phyloP scores from a whole-genome alignment of 768 basidiomycete species.

The Kwoniella botswanensis region DNA sequence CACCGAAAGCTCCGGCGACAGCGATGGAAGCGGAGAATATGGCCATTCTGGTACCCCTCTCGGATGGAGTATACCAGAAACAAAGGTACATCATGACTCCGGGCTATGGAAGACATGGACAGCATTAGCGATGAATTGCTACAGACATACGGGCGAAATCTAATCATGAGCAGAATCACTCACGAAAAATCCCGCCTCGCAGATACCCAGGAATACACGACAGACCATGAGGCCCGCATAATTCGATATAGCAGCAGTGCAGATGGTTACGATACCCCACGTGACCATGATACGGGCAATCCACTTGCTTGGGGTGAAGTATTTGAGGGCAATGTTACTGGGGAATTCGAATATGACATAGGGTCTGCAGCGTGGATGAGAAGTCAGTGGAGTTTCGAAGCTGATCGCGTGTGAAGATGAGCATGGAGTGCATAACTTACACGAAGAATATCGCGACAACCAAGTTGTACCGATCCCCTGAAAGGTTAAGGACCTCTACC shows the following conservation, averaged over 20 bases:
- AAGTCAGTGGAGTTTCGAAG: neutral
- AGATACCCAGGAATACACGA: conserved; percentile 54
- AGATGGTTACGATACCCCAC: conserved; percentile 47
- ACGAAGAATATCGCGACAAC: conserved; percentile 47
- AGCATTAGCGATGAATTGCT: neutral
- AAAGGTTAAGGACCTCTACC: conserved; percentile 34
- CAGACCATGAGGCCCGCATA: conserved; percentile 52
- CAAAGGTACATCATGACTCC: conserved; percentile 44
- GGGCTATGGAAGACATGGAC: conserved; percentile 12
- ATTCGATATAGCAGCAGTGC: conserved; percentile 44
- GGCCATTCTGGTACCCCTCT: conserved; percentile 46
- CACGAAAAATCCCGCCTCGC: conserved; percentile 51
- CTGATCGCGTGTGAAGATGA: too few species aligned
- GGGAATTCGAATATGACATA: conserved; percentile 48
- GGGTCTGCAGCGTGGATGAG: conserved; percentile 20
- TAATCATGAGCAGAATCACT: neutral
- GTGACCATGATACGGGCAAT: conserved; percentile 44
- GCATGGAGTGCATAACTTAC: conserved; percentile 15
- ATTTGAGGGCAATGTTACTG: conserved; percentile 39
- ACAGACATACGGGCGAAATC: neutral
- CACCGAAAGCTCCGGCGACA: conserved; percentile 65
- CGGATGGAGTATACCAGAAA: conserved; percentile 45
- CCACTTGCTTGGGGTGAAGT: conserved; percentile 39
- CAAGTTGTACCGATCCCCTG: conserved; percentile 40
- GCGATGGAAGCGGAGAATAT: conserved; percentile 40